A percentile compares a stretch with the other conserved stretches of the same genome.
These are phyloP conservation scores for Akanthomyces dipterigenus DNA, from an alignment of 2,329 filamentous ascomycete genomes.

Conservation along the genomic window DNA sequence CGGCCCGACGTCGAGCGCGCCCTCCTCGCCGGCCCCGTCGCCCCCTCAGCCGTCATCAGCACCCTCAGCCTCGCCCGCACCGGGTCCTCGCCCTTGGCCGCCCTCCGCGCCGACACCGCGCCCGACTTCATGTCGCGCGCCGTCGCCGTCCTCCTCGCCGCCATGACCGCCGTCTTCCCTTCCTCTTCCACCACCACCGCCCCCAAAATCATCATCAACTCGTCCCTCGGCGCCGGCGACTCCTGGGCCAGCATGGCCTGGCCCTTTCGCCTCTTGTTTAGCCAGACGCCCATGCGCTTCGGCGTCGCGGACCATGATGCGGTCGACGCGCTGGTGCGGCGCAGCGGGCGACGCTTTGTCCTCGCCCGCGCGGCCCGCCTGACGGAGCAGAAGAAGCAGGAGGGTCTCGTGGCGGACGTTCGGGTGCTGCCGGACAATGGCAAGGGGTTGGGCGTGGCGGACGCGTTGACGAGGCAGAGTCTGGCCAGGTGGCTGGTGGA, in stretches of 20 bases:
- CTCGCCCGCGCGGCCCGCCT: constrained; percentile 39
- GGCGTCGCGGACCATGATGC: constrained; percentile 41
- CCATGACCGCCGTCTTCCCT: constrained; percentile 28
- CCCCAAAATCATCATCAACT: constrained; percentile 41
- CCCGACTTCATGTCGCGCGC: constrained; percentile 40
- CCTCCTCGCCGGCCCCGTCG: constrained; percentile 24
- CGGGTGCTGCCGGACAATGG: constrained; percentile 36
- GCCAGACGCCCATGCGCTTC: constrained; percentile 35
- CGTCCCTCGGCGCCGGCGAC: constrained; percentile 40
- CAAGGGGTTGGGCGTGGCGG: constrained; percentile 33
- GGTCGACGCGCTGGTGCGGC: constrained; percentile 35
- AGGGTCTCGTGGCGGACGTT: constrained; percentile 19
- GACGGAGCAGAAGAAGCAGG: constrained; percentile 23
- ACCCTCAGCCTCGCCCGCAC: constrained; percentile 41
- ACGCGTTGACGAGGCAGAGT: constrained; percentile 28
- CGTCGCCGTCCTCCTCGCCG: constrained; percentile 28
- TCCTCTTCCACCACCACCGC: too few relatives aligned
- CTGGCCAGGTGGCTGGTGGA: constrained; percentile 41
- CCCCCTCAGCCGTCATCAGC: constrained; percentile 35
- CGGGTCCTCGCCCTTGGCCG: constrained; percentile 41
- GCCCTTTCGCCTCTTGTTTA: constrained; percentile 38
- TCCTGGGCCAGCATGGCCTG: constrained; percentile 36
- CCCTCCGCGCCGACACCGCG: constrained; percentile 29
- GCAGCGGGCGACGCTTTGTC: constrained; percentile 26
- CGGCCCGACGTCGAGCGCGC: constrained; percentile 30